Percentiles rank a stretch among this genome's conserved stretches.
Conservation (phyloP, 257 asterid genomes). For the Henckelia pumila region DNA sequence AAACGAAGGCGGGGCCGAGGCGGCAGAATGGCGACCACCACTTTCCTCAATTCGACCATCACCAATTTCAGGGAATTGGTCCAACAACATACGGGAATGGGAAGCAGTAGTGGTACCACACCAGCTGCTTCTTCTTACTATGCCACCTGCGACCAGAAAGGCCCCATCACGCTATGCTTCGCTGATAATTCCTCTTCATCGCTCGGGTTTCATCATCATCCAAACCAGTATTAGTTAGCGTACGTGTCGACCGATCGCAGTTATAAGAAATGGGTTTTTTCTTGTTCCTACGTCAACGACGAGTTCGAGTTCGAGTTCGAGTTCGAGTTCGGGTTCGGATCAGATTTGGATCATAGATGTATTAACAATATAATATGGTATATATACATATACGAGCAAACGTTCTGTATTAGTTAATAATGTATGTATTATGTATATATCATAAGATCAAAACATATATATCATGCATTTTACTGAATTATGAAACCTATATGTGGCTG, state of each 20-base stretch:
- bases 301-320: too few species aligned
- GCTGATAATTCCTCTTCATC: slow-evolving; percentile 21
- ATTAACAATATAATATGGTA: too few species aligned
- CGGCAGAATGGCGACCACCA: slow-evolving; percentile 38
- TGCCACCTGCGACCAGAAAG: slow-evolving; percentile 30
- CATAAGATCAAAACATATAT: too few species aligned
- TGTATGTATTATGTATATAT: too few species aligned
- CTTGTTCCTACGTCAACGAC: neutral
- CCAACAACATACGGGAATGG: slow-evolving; percentile 60
- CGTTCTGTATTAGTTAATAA: too few species aligned
- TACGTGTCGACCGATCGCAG: too few species aligned
- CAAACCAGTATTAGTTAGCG: neutral
- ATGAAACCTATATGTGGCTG: too few species aligned
- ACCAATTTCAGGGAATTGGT: slow-evolving; percentile 54
- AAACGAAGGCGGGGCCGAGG: slow-evolving; percentile 39
- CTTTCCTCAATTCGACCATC: slow-evolving; percentile 50
- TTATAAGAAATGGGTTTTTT: too few species aligned
- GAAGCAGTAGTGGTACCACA: neutral
- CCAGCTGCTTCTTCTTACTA: neutral
- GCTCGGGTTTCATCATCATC: neutral
- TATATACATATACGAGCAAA: too few species aligned
- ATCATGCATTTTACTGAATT: too few species aligned
- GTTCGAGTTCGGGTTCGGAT: too few species aligned
- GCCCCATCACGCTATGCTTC: slow-evolving; percentile 59
- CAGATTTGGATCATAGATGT: too few species aligned